Base-by-base conservation (phyloP, 176 grass and related monocot genomes). In the Dendrocalamus sinicus region DNA sequence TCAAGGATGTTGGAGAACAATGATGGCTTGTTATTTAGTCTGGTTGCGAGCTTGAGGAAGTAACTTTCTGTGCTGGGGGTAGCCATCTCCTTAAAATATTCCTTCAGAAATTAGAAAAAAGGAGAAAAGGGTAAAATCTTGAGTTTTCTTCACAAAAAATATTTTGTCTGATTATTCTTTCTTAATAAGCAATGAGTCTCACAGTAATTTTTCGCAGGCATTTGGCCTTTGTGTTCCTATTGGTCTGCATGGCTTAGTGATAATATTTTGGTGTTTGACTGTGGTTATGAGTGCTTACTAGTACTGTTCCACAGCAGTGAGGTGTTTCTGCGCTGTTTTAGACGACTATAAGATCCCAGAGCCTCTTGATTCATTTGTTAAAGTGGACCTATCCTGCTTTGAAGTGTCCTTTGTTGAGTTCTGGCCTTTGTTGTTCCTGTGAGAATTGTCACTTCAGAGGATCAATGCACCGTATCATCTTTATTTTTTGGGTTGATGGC, bases 171-270 rank as follows among this genome's bases (percentile, higher is more conserved):
- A 67, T 69, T 77, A 60, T 68, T 87, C 14, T 43, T 80, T 72
- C 12, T 76, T 15, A 82, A 35, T 76, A 77, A 73, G 48, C 41
- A 69, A 57, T 76, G 24, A 70, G 76, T 66, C 85, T 87, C 71
- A 74, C 70, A 67, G 44, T 37, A 81, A 80, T 74, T 87, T 87
- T 87, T 87, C 59, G 85, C 85, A 87, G 85, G 78, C 85, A 81
- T 81, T 77, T 87, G 76, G 67, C 76, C 77, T 81, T 80, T 86
- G 57, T 87, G 85, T 73, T 80, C 77, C 53, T 55, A 6, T 72
- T 65, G 85, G 67, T 63, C 72, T 88, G 71, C 67, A 62, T 87
- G 77, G 60, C 77, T 39, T 81, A 76, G 71, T 76, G 70, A 70
- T 88, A 82, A 76, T 70, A 26, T 68, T 88, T 81, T 69, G 47